These are phyloP conservation scores for Termitomyces sp. DNA, from an alignment of 1,284 basidiomycete genomes.

Conservation along the genomic window DNA sequence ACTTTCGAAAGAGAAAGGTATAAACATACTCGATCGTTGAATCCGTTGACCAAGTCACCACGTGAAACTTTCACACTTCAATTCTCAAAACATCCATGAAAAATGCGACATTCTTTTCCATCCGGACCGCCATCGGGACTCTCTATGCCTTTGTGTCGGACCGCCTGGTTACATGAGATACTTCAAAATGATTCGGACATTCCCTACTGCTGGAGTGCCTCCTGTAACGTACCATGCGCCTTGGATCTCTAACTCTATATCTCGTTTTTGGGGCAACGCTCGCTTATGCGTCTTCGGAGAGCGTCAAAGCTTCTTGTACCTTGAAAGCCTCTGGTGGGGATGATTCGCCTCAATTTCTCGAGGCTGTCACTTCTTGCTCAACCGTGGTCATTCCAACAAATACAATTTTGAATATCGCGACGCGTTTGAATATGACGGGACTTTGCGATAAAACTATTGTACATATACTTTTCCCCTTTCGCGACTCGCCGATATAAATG, in stretches of 20 bases:
- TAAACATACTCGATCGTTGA: not conserved
- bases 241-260: not conserved
- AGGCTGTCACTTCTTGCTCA: constrained; percentile 41
- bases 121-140: constrained; percentile 9
- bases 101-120: not conserved
- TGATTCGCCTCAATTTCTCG: constrained; percentile 45
- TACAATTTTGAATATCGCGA: constrained; percentile 48
- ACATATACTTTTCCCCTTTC: not conserved
- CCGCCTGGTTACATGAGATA: constrained; percentile 3
- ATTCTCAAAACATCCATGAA: not conserved
- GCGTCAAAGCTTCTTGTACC: constrained; percentile 29
- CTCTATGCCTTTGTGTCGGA: constrained; percentile 6
- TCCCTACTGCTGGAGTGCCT: not conserved
- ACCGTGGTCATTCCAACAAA: constrained; percentile 41
- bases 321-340: constrained; percentile 44
- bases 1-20: not conserved
- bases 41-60: not conserved
- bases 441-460: constrained; percentile 49
- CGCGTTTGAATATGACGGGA: constrained; percentile 51
- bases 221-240: constrained; percentile 5
- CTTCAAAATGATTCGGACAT: constrained; percentile 1
- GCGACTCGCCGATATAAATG: not conserved
- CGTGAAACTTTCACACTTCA: not conserved
- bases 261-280: constrained; percentile 4
- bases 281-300: constrained; percentile 3